Evolutionary conservation across 768 basidiomycete genomes (phyloP).

Genomic region (Mrakia blollopis): DNA sequence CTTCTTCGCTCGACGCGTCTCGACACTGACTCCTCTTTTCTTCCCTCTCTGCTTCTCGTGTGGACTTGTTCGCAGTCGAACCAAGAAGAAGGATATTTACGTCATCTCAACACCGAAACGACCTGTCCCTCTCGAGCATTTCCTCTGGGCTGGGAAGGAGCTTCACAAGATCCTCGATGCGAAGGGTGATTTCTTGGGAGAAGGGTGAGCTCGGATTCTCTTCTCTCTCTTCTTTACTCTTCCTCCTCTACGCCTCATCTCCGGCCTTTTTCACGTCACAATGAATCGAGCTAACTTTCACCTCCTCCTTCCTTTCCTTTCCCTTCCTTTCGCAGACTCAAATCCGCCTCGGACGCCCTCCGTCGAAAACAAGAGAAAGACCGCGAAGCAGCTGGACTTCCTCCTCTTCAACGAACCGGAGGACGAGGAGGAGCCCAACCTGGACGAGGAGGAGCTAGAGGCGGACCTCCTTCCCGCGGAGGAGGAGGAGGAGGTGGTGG

Average conservation of each 20-base stretch:
- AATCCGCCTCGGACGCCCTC: slow-evolving; percentile 80
- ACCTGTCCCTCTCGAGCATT: slow-evolving; percentile 95
- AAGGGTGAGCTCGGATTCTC: slow-evolving; percentile 56
- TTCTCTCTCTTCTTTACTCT: not conserved
- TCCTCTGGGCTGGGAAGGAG: slow-evolving; percentile 88
- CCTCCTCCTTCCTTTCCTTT: not conserved
- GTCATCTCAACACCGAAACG: slow-evolving; percentile 95
- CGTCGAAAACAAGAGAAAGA: slow-evolving; percentile 96
- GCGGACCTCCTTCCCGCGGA: slow-evolving; percentile 56
- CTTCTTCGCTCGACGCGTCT: not conserved
- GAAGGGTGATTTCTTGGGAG: slow-evolving; percentile 61
- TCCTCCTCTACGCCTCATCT: not conserved
- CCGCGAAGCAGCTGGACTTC: slow-evolving; percentile 86
- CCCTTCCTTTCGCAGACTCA: slow-evolving; percentile 57
- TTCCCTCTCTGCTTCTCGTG: not conserved
- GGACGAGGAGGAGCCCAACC: slow-evolving; percentile 65
- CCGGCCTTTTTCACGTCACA: too few relatives aligned
- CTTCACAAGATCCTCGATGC: slow-evolving; percentile 88
- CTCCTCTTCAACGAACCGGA: slow-evolving; percentile 76
- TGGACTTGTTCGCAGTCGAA: slow-evolving; percentile 57
- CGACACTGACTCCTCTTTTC: slow-evolving; percentile 24
- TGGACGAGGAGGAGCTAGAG: slow-evolving; percentile 63
- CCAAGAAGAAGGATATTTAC: slow-evolving; percentile 98
- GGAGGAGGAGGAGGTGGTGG: slow-evolving; percentile 47
- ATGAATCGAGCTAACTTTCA: not conserved